These are phyloP conservation scores for Lolium multiflorum DNA, from an alignment of 176 grass and related monocot genomes.

Conservation along the genomic window DNA sequence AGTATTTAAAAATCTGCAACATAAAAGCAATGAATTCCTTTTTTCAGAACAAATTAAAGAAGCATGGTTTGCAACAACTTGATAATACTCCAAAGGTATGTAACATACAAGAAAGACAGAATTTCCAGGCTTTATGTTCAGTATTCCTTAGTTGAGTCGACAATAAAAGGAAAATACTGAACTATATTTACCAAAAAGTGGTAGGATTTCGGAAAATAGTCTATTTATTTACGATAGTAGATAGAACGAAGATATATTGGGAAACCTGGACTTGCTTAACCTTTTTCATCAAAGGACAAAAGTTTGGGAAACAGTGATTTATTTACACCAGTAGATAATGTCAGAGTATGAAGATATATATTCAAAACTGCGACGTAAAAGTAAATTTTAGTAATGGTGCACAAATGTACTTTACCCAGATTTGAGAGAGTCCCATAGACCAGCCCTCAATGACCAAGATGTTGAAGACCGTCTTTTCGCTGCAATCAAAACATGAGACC, in stretches of 20 bases:
- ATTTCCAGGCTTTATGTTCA: neutral
- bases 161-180: neutral
- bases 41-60: conserved; percentile 16
- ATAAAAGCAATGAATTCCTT: conserved; percentile 16
- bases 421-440: conserved; percentile 93
- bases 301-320: neutral
- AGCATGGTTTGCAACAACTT: conserved; percentile 9
- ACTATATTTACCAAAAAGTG: neutral
- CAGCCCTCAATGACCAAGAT: conserved; percentile 77
- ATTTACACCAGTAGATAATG: conserved; percentile 1
- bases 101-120: neutral
- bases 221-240: neutral
- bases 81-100: neutral
- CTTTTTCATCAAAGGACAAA: neutral
- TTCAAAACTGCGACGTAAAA: neutral
- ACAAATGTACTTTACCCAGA: conserved; percentile 66
- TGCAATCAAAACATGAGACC: conserved; percentile 15
- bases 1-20: conserved; percentile 74
- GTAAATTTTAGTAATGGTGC: neutral
- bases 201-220: neutral
- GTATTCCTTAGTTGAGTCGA: conserved; percentile 1
- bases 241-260: neutral
- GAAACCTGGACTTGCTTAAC: neutral
- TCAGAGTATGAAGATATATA: neutral
- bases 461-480: conserved; percentile 25